Evolutionary conservation across 148 eudicot genomes (phyloP).

Genomic region (Chenopodium suecicum): DNA sequence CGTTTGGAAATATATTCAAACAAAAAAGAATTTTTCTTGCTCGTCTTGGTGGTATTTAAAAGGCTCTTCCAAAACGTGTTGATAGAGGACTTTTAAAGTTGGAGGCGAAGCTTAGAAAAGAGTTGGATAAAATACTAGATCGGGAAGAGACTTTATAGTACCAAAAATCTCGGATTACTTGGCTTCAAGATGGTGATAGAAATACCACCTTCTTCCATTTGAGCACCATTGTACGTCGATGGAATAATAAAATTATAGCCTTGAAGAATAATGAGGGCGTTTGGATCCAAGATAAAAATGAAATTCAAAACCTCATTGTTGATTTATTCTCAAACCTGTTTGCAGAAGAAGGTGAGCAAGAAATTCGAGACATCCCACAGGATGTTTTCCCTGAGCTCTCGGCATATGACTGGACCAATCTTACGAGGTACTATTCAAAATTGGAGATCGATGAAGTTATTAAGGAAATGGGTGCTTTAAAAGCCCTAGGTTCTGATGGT

Average conservation of each 20-base stretch:
- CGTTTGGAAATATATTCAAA: not conserved
- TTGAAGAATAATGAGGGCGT: not conserved
- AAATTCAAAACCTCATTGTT: not conserved
- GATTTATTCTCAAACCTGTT: not conserved
- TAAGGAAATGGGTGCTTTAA: not conserved
- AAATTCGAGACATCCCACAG: not conserved
- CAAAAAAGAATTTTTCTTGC: not conserved
- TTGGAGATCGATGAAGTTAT: not conserved
- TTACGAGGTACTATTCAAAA: not conserved
- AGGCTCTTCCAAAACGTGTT: fast-evolving
- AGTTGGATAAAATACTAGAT: not conserved
- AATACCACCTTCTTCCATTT: not conserved
- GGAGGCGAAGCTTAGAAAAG: not conserved
- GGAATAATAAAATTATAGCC: not conserved
- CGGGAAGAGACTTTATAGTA: not conserved
- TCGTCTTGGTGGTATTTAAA: not conserved
- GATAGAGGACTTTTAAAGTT: not conserved
- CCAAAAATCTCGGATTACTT: not conserved
- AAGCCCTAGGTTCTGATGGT: not conserved
- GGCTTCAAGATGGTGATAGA: not conserved
- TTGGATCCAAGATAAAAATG: not conserved
- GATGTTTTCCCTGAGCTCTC: not conserved
- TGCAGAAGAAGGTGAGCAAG: not conserved
- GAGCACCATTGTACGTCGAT: not conserved
- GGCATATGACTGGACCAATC: too few species aligned